phyloP scores from a whole-genome alignment of 352 stramenopile species.

The Pythium guiyangense region DNA sequence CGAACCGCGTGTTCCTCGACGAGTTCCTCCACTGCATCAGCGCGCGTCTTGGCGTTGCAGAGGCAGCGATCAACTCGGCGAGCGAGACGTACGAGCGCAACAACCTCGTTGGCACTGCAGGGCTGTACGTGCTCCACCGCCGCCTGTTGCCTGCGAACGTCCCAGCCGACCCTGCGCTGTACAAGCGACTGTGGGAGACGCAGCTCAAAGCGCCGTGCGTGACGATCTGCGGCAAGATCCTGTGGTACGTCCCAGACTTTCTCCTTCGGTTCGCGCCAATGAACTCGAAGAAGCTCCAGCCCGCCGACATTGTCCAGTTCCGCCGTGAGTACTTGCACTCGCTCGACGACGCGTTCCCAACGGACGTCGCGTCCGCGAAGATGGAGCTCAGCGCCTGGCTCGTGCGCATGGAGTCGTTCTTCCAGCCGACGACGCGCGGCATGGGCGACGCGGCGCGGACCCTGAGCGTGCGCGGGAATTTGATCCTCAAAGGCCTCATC shows the following conservation, averaged over 20 bases:
- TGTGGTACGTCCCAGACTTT: constrained; percentile 87
- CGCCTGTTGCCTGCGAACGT: constrained; percentile 79
- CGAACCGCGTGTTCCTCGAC: constrained; percentile 82
- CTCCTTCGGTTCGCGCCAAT: constrained; percentile 79
- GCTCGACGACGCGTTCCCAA: constrained; percentile 77
- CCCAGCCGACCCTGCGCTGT: constrained; percentile 82
- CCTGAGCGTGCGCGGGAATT: constrained; percentile 74
- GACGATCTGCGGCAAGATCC: constrained; percentile 79
- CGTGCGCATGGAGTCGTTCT: constrained; percentile 86
- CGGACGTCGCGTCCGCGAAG: constrained; percentile 72
- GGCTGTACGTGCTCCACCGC: constrained; percentile 88
- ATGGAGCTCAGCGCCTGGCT: constrained; percentile 83
- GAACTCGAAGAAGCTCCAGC: constrained; percentile 81
- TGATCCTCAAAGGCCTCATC: constrained; percentile 91
- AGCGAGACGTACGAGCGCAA: constrained; percentile 88
- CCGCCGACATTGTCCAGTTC: constrained; percentile 69
- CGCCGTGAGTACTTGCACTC: constrained; percentile 74
- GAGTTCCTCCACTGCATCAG: constrained; percentile 87
- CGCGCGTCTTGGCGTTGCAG: constrained; percentile 48
- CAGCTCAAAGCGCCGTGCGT: constrained; percentile 81
- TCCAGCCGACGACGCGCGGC: constrained; percentile 74
- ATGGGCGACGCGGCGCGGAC: constrained; percentile 70
- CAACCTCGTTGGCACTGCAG: constrained; percentile 83
- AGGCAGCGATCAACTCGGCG: constrained; percentile 73
- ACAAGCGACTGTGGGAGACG: constrained; percentile 89